Evolutionary conservation across 495 filamentous ascomycete genomes (phyloP).

Genomic region (Hypoxylon trugodes): DNA sequence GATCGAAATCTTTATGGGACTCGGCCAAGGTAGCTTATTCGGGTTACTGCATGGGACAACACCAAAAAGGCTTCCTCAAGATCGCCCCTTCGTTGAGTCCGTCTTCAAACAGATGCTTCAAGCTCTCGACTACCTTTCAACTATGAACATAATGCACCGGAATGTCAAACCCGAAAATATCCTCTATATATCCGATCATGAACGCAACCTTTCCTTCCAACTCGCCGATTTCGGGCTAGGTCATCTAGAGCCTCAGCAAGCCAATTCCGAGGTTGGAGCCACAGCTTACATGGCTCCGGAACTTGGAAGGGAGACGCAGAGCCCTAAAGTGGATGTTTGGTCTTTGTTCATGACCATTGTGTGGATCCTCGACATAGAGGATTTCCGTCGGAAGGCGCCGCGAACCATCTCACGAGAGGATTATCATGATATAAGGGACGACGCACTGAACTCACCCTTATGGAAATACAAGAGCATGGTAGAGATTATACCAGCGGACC

Average conservation of each 20-base stretch:
- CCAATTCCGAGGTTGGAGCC: slow-evolving; percentile 10
- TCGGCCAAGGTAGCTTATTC: background rate
- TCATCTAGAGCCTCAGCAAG: background rate
- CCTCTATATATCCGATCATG: slow-evolving; percentile 42
- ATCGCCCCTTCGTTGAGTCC: background rate
- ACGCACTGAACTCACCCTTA: too few relatives aligned
- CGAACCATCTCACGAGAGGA: background rate
- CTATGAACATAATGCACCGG: slow-evolving; percentile 69
- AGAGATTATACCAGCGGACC: too few relatives aligned
- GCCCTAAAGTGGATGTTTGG: slow-evolving; percentile 38
- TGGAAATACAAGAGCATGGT: too few relatives aligned
- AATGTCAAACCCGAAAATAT: slow-evolving; percentile 81
- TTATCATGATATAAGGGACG: too few relatives aligned
- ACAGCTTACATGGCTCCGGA: slow-evolving; percentile 35
- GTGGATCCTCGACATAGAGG: background rate
- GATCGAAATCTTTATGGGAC: background rate
- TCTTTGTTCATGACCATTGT: slow-evolving; percentile 39
- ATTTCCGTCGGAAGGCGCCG: background rate
- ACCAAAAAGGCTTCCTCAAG: background rate
- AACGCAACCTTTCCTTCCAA: slow-evolving; percentile 6
- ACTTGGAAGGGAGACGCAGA: background rate
- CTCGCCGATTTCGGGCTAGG: slow-evolving; percentile 41
- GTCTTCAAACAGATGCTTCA: slow-evolving; percentile 31
- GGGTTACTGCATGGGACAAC: background rate
- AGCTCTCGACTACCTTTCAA: slow-evolving; percentile 33